phyloP scores from a whole-genome alignment of 2,329 filamentous ascomycete species.

The Pyrenochaeta sp. region DNA sequence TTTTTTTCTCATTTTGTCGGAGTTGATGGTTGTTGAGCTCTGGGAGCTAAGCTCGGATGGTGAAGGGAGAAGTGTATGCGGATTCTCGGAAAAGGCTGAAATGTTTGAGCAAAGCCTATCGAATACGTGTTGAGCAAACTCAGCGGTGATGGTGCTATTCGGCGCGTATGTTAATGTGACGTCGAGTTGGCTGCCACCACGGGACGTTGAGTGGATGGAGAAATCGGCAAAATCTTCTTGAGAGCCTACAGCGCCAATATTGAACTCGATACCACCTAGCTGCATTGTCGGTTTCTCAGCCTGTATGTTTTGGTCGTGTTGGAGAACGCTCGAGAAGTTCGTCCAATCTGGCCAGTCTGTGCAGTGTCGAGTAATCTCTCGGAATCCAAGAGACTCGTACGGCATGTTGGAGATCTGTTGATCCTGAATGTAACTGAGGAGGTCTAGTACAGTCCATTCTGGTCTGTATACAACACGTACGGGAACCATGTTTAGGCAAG shows the following conservation, averaged over 20 bases:
- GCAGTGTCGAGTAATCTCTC: constrained; percentile 45
- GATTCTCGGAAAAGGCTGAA: constrained; percentile 37
- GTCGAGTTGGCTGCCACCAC: constrained; percentile 35
- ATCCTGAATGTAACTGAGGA: constrained; percentile 53
- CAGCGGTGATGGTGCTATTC: constrained; percentile 59
- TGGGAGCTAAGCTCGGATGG: constrained; percentile 37
- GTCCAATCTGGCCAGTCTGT: constrained; percentile 50
- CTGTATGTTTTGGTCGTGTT: constrained; percentile 45
- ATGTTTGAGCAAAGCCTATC: constrained; percentile 42
- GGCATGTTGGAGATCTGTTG: constrained; percentile 54
- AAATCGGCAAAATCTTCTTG: constrained; percentile 48
- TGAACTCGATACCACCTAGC: constrained; percentile 49
- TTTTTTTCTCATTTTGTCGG: constrained; percentile 33
- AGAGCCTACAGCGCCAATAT: constrained; percentile 38
- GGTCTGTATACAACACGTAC: constrained; percentile 50
- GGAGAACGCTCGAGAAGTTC: constrained; percentile 45
- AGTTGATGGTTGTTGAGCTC: constrained; percentile 31
- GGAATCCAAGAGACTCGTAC: constrained; percentile 45
- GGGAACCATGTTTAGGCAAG: constrained; percentile 55
- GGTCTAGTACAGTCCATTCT: constrained; percentile 47
- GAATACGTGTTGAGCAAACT: constrained; percentile 60
- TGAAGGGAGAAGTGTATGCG: constrained; percentile 36
- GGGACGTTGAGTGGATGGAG: constrained; percentile 38
- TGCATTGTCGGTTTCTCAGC: constrained; percentile 57
- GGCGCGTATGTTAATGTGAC: constrained; percentile 42